Evolutionary conservation across 805 yeast species (phyloP).

Genomic region (Wickerhamomyces rabaulensis): DNA sequence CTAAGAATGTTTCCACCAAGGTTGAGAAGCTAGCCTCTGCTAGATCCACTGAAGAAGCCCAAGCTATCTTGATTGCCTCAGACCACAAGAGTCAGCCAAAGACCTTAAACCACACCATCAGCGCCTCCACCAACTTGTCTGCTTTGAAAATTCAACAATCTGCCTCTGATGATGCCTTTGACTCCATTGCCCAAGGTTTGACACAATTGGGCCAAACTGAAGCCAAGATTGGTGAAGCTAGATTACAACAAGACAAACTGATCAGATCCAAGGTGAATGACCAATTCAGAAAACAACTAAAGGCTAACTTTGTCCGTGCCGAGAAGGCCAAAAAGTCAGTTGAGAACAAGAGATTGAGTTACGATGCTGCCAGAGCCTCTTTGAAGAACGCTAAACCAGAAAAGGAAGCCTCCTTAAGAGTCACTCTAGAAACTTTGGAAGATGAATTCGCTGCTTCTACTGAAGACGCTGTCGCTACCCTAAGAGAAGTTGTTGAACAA

Average conservation of each 20-base stretch:
- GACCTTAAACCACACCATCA: slow-evolving; percentile 76
- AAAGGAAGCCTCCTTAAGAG: slow-evolving; percentile 69
- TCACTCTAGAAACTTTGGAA: slow-evolving; percentile 76
- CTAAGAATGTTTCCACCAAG: slow-evolving; percentile 58
- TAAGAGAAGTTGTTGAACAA: slow-evolving; percentile 74
- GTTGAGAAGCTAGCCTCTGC: slow-evolving; percentile 68
- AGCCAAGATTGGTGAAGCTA: slow-evolving; percentile 73
- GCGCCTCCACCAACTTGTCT: slow-evolving; percentile 61
- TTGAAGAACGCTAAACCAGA: slow-evolving; percentile 48
- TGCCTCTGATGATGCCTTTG: slow-evolving; percentile 34
- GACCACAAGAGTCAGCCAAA: slow-evolving; percentile 56
- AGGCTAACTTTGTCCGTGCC: slow-evolving; percentile 56
- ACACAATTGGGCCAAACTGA: slow-evolving; percentile 65
- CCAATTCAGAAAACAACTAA: slow-evolving; percentile 56
- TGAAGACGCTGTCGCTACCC: slow-evolving; percentile 77
- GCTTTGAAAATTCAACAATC: slow-evolving; percentile 26
- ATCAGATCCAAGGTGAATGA: slow-evolving; percentile 66
- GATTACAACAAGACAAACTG: slow-evolving; percentile 75
- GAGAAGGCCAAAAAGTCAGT: slow-evolving; percentile 67
- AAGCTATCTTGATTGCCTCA: slow-evolving; percentile 56
- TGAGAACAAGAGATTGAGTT: slow-evolving; percentile 69
- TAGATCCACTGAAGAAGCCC: slow-evolving; percentile 76
- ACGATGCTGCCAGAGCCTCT: slow-evolving; percentile 70
- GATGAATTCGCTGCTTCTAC: slow-evolving; percentile 88
- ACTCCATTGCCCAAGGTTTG: slow-evolving; percentile 56